Conservation (phyloP, 2,329 filamentous ascomycete species). For the Sporothrix dimorphospora region DNA sequence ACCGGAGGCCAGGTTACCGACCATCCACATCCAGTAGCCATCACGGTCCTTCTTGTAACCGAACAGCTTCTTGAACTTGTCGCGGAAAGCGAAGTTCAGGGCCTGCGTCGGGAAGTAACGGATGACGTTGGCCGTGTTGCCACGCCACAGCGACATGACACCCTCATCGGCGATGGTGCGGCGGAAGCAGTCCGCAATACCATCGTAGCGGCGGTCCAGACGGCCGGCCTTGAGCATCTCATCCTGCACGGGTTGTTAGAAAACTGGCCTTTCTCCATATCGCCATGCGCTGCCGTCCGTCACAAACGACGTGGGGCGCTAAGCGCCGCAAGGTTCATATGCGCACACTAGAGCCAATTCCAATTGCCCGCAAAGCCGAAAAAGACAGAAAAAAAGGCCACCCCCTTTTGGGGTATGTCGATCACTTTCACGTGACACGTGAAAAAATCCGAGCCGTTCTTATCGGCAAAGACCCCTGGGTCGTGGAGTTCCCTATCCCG, state of each 20-base stretch:
- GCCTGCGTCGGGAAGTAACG: conserved; percentile 99
- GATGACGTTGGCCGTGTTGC: conserved; percentile 99
- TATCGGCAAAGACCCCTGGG: background rate
- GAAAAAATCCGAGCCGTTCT: background rate
- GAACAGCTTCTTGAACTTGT: conserved; percentile 99
- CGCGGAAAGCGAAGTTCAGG: conserved; percentile 99
- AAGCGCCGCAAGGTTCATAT: background rate
- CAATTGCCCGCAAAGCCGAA: background rate
- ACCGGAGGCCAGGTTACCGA: conserved; percentile 99
- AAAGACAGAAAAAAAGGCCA: conserved; percentile 1
- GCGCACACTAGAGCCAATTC: conserved; percentile 3
- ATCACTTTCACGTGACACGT: conserved; percentile 21
- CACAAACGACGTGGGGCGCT: background rate
- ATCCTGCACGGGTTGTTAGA: conserved; percentile 68
- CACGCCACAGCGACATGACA: conserved; percentile 95
- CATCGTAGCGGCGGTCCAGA: conserved; percentile 95
- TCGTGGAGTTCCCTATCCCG: background rate
- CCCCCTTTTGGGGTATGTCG: background rate
- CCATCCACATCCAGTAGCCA: conserved; percentile 99
- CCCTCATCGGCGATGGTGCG: conserved; percentile 90
- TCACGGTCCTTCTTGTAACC: conserved; percentile 99
- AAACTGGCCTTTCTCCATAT: background rate
- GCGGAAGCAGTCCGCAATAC: conserved; percentile 93
- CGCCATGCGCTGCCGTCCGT: background rate
- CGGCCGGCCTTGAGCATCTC: conserved; percentile 99